phyloP scores from a whole-genome alignment of 345 rosid genomes.

The Punica granatum region DNA sequence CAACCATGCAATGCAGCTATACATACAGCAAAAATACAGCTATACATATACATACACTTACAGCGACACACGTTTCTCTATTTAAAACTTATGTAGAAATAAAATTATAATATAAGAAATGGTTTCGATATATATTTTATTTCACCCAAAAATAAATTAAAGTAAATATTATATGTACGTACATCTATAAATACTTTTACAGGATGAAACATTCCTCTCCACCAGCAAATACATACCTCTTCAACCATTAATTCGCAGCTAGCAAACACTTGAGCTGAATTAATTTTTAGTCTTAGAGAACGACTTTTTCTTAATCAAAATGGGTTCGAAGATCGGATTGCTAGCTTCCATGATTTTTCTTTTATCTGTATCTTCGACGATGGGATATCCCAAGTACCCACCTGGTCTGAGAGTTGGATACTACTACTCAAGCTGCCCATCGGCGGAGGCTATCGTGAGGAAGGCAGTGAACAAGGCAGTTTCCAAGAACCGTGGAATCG shows the following conservation, averaged over 20 bases:
- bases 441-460: slow-evolving; percentile 17
- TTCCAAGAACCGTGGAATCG: slow-evolving; percentile 14
- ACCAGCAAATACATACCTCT: background rate
- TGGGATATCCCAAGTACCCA: background rate
- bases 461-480: slow-evolving; percentile 12
- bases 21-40: too few relatives aligned
- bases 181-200: background rate
- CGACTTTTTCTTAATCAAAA: background rate
- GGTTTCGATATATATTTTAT: too few relatives aligned
- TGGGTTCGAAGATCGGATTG: slow-evolving; percentile 1
- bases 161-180: too few relatives aligned
- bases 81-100: too few relatives aligned
- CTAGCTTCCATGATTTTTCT: background rate
- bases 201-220: background rate
- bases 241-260: background rate
- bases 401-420: slow-evolving; percentile 12
- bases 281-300: background rate
- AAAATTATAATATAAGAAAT: too few relatives aligned
- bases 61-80: too few relatives aligned
- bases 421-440: slow-evolving; percentile 13
- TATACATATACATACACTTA: too few relatives aligned
- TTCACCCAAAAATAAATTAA: too few relatives aligned
- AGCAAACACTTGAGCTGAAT: background rate
- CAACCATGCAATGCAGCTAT: too few relatives aligned
- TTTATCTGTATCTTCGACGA: background rate